Percentiles rank a stretch among this genome's conserved stretches.
phyloP scores from a whole-genome alignment of 176 grass and related monocot species.

The Elymus sibiricus region DNA sequence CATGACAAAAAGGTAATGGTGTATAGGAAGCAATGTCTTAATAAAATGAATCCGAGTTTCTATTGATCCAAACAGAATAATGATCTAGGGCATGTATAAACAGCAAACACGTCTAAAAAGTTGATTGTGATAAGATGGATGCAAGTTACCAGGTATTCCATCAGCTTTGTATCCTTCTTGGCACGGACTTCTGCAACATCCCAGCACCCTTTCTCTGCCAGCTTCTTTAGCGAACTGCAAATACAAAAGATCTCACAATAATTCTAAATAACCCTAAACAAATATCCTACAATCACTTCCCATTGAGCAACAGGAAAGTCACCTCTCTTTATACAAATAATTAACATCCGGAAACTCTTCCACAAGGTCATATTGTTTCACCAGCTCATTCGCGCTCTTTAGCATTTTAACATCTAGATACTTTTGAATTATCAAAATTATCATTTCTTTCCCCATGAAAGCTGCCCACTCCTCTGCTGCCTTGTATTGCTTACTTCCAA shows the following conservation, averaged over 20 bases:
- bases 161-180: conserved; percentile 69
- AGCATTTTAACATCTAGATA: conserved; percentile 80
- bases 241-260: conserved; percentile 3
- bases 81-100: conserved; percentile 5
- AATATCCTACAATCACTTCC: background rate
- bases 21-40: conserved; percentile 17
- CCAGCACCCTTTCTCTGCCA: conserved; percentile 97
- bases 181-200: conserved; percentile 83
- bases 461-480: conserved; percentile 74
- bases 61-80: background rate
- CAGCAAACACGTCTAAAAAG: background rate
- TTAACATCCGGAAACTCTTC: conserved; percentile 83
- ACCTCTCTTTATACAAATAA: conserved; percentile 92
- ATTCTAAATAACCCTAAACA: conserved; percentile 9
- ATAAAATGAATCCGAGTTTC: background rate
- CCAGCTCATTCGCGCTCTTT: conserved; percentile 76
- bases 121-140: background rate
- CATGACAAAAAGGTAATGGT: background rate
- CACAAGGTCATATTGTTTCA: conserved; percentile 72
- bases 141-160: conserved; percentile 81
- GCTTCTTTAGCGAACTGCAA: conserved; percentile 79
- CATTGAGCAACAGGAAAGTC: conserved; percentile 11
- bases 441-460: conserved; percentile 73
- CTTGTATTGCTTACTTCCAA: conserved; percentile 63
- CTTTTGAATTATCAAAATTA: conserved; percentile 66